phyloP scores from a whole-genome alignment of 768 basidiomycete genomes.

The Pulveroboletus ravenelii region DNA sequence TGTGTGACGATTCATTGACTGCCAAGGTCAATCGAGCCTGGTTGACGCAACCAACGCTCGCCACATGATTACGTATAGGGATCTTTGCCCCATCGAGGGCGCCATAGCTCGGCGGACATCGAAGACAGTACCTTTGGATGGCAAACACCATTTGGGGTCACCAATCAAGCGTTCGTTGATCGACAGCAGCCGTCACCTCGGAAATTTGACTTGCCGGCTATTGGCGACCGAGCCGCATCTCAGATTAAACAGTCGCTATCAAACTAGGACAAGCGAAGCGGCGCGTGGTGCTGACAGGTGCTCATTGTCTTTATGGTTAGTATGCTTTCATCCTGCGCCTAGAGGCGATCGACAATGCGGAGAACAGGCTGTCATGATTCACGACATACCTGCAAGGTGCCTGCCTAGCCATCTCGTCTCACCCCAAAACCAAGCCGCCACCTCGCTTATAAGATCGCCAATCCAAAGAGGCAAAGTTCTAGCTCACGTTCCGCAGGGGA shows the following conservation, averaged over 20 bases:
- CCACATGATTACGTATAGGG: no score
- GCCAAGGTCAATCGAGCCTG: no score
- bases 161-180: background rate
- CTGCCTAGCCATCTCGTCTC: background rate
- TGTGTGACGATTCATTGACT: no score
- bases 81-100: no score
- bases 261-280: no score
- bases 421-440: background rate
- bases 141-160: background rate
- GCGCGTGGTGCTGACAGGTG: no score
- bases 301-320: no score
- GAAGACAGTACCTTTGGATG: no score
- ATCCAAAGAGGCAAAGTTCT: background rate
- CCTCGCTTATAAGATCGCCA: background rate
- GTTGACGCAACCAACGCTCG: no score
- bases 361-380: background rate
- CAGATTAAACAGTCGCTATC: no score
- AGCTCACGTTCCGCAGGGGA: background rate
- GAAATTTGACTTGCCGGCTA: background rate
- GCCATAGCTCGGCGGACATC: no score
- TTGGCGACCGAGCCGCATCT: background rate
- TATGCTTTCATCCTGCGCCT: no score
- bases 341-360: background rate
- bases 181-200: background rate
- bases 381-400: background rate